Base-by-base conservation (phyloP, 176 grass and related monocot species). In the Alopecurus myosuroides region DNA sequence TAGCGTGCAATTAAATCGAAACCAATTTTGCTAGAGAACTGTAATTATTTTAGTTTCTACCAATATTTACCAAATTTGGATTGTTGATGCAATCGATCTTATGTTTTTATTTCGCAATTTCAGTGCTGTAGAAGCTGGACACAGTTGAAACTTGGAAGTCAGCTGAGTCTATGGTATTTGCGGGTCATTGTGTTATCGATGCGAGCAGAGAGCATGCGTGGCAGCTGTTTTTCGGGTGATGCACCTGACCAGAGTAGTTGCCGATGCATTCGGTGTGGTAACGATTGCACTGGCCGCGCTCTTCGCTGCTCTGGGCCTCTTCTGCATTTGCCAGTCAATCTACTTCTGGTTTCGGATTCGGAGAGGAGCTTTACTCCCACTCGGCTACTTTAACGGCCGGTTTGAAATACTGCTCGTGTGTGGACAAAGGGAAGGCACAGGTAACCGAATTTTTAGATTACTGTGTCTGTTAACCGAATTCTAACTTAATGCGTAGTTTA, bases 171-270 rank as follows among this genome's bases (percentile, higher is more conserved):
- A 86, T 81, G 87, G 86, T 92, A 72, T 84, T 80, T 68, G 89
- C 31, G 87, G 82, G 76, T 72, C 87, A 92, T 87, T 88, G 86
- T 90, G 89, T 85, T 90, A 39, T 91, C 85, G 28, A 92, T 92
- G 85, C 94, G 82, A 90, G 92, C 84, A 81, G 90, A 91, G 93
- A 98, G 96, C 87, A 98, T 98, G 96, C 91, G 93, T 92, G 91
- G 87, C 87, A 93, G 86, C 90, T 80, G 88, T 91, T 50, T 88
- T 90, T 92, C 88, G 86, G 93, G 89, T 95, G 89, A 98, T 98
- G 96, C 93, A 89, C 95, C 90, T 86, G 93, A 93, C 86, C 91
- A 94, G 86, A 88, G 79, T 81, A 87, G 88, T 81, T 87, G 86
- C 93, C 91, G 96, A 98, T 90, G 77, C 86, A 82, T 89, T 98